Base-by-base conservation (phyloP, 139 green algal genomes). In the Picochlorum sp. region DNA sequence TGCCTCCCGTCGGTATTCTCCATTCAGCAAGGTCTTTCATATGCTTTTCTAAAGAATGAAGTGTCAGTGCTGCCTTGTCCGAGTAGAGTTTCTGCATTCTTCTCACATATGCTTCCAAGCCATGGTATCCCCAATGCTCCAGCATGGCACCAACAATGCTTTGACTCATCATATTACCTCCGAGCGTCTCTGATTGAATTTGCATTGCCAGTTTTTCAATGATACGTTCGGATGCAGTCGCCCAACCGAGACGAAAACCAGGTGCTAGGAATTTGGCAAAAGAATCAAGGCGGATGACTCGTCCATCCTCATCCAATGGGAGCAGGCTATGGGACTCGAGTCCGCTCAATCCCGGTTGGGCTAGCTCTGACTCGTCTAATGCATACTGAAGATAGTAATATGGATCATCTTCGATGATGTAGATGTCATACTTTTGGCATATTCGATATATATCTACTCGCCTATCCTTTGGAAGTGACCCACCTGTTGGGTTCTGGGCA, bases 391-490 rank as follows among this genome's bases (percentile, higher is more conserved):
- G 78, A 70, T 81, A 91, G 68, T 69, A 86, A 74, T 92, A 95
- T 4, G 88, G 85, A 66, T 95, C 88, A 59, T 95, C 88, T 72
- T 95, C 88, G 11, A 95, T 10, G 32, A 95, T 84, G 20, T 20
- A 56, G 10, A 66, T 20, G 21, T 56, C n/a, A 32, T 56, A 58
- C 46, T 66, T 56, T 18, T 66, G 56, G 66, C 74, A 76, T 44
- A 91, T 72, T 59, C 61, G 24, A 56, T 91, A 88, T n/a, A 94
- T 72, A n/a, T 61, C 54, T 6, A 37, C 28, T 66, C 81, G 82
- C 15, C 87, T 73, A 64, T 78, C 57, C 23, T 65, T 2, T 0
- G 66, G 20, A 49, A 81, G 81, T 21, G 69, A 72, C 20, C 57
- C 58, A 24, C 87, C 85, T 13, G 85, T 90, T 18, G 87, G 84